These are phyloP conservation scores for Protea cynaroides DNA, from an alignment of 164 flowering plant species.

Conservation along the genomic window DNA sequence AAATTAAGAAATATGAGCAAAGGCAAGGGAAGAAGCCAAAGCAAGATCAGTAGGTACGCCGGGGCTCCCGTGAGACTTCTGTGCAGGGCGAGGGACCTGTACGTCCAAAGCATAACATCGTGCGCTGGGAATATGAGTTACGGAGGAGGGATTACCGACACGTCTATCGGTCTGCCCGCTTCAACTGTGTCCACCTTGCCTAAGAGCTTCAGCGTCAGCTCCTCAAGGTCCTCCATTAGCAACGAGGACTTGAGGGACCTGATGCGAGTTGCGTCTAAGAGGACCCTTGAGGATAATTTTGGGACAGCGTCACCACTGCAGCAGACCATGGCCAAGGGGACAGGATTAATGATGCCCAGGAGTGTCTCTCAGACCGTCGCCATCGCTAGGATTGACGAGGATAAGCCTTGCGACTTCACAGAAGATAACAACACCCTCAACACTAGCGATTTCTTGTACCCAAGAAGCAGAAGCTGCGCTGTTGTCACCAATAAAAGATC, in stretches of 20 bases:
- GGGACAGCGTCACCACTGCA: slow-evolving; percentile 9
- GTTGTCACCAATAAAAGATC: slow-evolving; percentile 19
- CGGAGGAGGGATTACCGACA: not conserved
- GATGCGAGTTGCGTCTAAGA: slow-evolving; percentile 28
- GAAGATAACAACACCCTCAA: slow-evolving; percentile 16
- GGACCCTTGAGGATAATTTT: slow-evolving; percentile 13
- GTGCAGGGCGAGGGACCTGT: slow-evolving; percentile 31
- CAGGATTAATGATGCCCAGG: slow-evolving; percentile 28
- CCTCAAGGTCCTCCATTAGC: slow-evolving; percentile 18
- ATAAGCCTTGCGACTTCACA: slow-evolving; percentile 36
- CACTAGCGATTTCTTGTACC: slow-evolving; percentile 20
- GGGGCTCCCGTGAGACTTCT: slow-evolving; percentile 36
- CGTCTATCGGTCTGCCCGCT: slow-evolving; percentile 16
- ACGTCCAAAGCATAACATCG: slow-evolving; percentile 29
- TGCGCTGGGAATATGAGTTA: slow-evolving; percentile 24
- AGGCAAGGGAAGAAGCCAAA: slow-evolving; percentile 1
- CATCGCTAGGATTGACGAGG: slow-evolving; percentile 75
- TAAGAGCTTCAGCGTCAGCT: slow-evolving; percentile 32
- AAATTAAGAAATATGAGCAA: not conserved
- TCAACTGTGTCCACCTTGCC: slow-evolving; percentile 27
- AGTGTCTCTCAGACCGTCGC: slow-evolving; percentile 41
- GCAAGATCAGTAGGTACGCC: slow-evolving; percentile 16
- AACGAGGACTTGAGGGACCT: slow-evolving; percentile 42
- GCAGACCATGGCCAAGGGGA: slow-evolving; percentile 7
- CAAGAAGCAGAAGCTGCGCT: slow-evolving; percentile 56